These are phyloP conservation scores for Dichomitus squalens DNA, from an alignment of 1,284 basidiomycete genomes.

Conservation along the genomic window DNA sequence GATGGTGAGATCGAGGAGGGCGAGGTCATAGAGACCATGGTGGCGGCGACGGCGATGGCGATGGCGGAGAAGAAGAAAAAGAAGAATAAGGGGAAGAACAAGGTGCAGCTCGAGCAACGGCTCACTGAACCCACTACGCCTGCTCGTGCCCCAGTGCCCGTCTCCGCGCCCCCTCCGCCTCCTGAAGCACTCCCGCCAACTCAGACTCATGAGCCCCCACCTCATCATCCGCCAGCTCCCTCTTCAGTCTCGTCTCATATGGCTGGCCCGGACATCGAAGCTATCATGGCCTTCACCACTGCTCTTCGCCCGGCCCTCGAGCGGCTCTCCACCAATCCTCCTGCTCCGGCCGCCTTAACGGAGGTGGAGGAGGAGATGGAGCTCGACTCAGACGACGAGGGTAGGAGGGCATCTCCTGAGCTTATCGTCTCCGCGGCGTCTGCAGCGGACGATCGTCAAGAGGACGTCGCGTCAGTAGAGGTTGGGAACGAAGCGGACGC, in stretches of 20 bases:
- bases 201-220: background rate
- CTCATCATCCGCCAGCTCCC: background rate
- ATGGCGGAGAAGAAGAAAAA: slow-evolving; percentile 22
- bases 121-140: background rate
- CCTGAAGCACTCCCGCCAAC: background rate
- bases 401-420: background rate
- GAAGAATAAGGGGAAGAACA: slow-evolving; percentile 23
- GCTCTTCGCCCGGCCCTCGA: slow-evolving; percentile 7
- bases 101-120: slow-evolving; percentile 9
- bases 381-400: slow-evolving; percentile 22
- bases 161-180: background rate
- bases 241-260: too few relatives aligned
- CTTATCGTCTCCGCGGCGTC: background rate
- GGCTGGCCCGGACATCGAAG: background rate
- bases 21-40: slow-evolving; percentile 15
- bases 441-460: background rate
- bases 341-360: background rate
- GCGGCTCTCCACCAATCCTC: slow-evolving; percentile 1
- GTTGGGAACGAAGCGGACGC: background rate
- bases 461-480: background rate
- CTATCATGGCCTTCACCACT: background rate
- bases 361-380: slow-evolving; percentile 25
- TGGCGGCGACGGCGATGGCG: background rate
- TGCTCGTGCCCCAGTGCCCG: background rate
- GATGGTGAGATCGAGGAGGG: slow-evolving; percentile 33